Evolutionary conservation across 441 rosid genomes (phyloP).

Genomic region (Manihot esculenta): DNA sequence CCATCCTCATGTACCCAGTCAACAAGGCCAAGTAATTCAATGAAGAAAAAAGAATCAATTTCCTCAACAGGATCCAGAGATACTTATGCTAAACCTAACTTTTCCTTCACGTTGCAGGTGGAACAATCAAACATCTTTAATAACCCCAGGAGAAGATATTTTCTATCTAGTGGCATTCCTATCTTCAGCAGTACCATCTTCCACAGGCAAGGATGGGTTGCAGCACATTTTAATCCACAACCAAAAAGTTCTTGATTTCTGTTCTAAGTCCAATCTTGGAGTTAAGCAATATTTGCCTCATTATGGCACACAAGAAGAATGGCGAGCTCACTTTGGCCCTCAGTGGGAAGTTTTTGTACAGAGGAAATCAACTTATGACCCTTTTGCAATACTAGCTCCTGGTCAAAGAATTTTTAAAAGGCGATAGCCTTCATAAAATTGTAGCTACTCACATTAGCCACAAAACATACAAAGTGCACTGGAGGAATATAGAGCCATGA

Average conservation of each 20-base stretch:
- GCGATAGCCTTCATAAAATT: constrained; percentile 31
- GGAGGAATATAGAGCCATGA: constrained; percentile 12
- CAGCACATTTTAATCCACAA: constrained; percentile 55
- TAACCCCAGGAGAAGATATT: constrained; percentile 71
- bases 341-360: constrained; percentile 62
- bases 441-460: constrained; percentile 18
- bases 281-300: constrained; percentile 78
- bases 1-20: constrained; percentile 81
- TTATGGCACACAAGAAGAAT: constrained; percentile 58
- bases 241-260: constrained; percentile 53
- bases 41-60: constrained; percentile 7
- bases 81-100: constrained; percentile 7
- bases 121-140: constrained; percentile 62
- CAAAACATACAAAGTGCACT: not conserved
- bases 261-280: constrained; percentile 40
- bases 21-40: constrained; percentile 63
- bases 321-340: constrained; percentile 74
- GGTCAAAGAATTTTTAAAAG: constrained; percentile 74
- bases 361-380: constrained; percentile 76
- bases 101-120: constrained; percentile 57
- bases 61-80: not conserved
- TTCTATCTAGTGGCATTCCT: constrained; percentile 75
- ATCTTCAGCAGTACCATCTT: constrained; percentile 62
- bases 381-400: constrained; percentile 75
- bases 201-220: constrained; percentile 53